These are phyloP conservation scores for Cryptosporidium andersoni DNA, from an alignment of 169 alveolate genomes.

Conservation along the genomic window DNA sequence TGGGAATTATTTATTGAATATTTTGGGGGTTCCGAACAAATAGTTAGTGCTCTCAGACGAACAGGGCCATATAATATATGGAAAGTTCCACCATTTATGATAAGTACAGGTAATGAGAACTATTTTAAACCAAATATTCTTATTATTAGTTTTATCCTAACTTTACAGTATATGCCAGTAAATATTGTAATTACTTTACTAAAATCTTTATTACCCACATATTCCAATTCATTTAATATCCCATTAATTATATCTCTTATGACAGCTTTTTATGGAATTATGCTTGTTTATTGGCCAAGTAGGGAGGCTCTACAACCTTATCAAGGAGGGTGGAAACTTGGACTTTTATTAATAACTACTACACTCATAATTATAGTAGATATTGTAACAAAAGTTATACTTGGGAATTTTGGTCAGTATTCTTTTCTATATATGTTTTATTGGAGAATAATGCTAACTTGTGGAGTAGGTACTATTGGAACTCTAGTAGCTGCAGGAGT, in stretches of 20 bases:
- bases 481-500: conserved; percentile 68
- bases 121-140: conserved; percentile 59
- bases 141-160: conserved; percentile 44
- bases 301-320: conserved; percentile 65
- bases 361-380: conserved; percentile 22
- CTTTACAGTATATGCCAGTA: conserved; percentile 35
- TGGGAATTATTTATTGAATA: conserved; percentile 69
- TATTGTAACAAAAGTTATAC: conserved; percentile 4
- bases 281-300: conserved; percentile 70
- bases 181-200: conserved; percentile 15
- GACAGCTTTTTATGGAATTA: conserved; percentile 37
- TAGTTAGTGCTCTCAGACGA: conserved; percentile 64
- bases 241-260: conserved; percentile 6
- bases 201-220: conserved; percentile 29
- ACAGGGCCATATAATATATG: conserved; percentile 63
- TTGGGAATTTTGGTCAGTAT: conserved; percentile 1
- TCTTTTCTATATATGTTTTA: conserved; percentile 44
- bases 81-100: conserved; percentile 69
- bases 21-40: conserved; percentile 70
- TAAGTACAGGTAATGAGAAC: conserved; percentile 38
- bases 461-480: conserved; percentile 60
- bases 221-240: conserved; percentile 14
- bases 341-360: conserved; percentile 21
- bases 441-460: conserved; percentile 60
- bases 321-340: conserved; percentile 70